Evolutionary conservation across 371 early-diverging fungal species (phyloP), one percentile per base, ranked within the genome.

Genomic region (Mucor sp.): DNA sequence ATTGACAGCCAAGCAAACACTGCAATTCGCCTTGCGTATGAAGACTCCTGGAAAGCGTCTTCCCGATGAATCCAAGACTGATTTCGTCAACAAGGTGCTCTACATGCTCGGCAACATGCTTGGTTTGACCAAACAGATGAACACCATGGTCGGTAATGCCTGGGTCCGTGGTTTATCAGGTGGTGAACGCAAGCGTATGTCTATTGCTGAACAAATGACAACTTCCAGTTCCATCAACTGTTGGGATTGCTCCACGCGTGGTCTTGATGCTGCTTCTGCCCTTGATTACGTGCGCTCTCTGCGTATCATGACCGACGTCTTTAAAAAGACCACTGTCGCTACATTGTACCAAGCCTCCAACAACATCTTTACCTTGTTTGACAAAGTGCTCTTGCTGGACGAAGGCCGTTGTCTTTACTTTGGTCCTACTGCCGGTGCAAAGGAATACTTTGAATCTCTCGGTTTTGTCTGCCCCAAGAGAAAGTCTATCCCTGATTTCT

Each of bases 201-300:
- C 85, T 8, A 90, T 93, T 58, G 93, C 90, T 28, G 87, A 87
- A 72, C 93, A 95, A 75, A 84, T 94, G 27, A 81, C 93, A 6
- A 83, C 89, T 23, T 77, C 78, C 57, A 85, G 90, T 25, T 76
- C 83, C 19, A 78, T 91, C 62, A 83, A 89, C 33, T 82, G 92
- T 59, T 86, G 91, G 82, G 93, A 94, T 68, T 91, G 91, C 55
- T 88, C 90, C 43, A 91, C 91, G 14, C 86, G 85, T 63, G 94
- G 94, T 47, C 71, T 95, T 15, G 96, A 95, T 78, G 83, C 91
- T 17, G 88, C 91, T 56, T 91, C 90, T 27, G 93, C 95, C 47
- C 78, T 89, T 15, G 88, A 89, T 68, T 87, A 89, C 62, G 74
- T 89, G 19, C 72, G 84, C 56, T 81, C 84, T 41, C 79, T 90